These are phyloP conservation scores for Nothophaeocryptopus gaeumannii DNA, from an alignment of 2,329 filamentous ascomycete species.

Conservation along the genomic window DNA sequence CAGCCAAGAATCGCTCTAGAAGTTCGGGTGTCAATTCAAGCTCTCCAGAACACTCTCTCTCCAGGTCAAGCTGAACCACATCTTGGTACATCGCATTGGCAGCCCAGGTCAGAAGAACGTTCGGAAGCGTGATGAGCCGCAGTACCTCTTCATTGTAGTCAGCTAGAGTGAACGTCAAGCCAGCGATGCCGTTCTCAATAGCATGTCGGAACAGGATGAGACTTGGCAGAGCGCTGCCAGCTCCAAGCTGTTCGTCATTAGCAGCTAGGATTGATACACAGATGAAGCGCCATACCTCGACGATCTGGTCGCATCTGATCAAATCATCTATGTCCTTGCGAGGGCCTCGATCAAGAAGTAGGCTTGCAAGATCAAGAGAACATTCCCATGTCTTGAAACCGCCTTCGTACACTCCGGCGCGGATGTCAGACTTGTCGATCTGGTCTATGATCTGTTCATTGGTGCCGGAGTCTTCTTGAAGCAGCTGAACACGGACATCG, in stretches of 20 bases:
- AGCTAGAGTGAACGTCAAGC: conserved; percentile 63
- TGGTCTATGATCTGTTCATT: conserved; percentile 54
- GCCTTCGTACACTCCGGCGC: conserved; percentile 79
- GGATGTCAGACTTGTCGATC: conserved; percentile 69
- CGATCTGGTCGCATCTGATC: conserved; percentile 47
- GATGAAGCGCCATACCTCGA: conserved; percentile 39
- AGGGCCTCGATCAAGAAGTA: conserved; percentile 51
- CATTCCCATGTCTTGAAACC: conserved; percentile 91
- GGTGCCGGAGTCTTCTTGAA: conserved; percentile 59
- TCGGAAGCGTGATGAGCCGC: conserved; percentile 74
- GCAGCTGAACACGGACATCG: conserved; percentile 77
- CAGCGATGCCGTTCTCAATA: conserved; percentile 45
- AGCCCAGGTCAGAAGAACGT: conserved; percentile 68
- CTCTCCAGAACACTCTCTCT: conserved; percentile 47
- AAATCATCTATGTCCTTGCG: conserved; percentile 51
- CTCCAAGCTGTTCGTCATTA: conserved; percentile 60
- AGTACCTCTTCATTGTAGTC: conserved; percentile 80
- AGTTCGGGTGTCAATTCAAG: conserved; percentile 62
- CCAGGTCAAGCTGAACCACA: neutral
- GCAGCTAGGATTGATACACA: too few relatives aligned
- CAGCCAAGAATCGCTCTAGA: conserved; percentile 56
- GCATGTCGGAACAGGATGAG: conserved; percentile 67
- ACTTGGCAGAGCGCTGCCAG: conserved; percentile 72
- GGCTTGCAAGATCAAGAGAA: conserved; percentile 73
- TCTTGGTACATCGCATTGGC: conserved; percentile 22